These are phyloP conservation scores for Lagenaria siceraria DNA, from an alignment of 306 rosid genomes.

Conservation along the genomic window DNA sequence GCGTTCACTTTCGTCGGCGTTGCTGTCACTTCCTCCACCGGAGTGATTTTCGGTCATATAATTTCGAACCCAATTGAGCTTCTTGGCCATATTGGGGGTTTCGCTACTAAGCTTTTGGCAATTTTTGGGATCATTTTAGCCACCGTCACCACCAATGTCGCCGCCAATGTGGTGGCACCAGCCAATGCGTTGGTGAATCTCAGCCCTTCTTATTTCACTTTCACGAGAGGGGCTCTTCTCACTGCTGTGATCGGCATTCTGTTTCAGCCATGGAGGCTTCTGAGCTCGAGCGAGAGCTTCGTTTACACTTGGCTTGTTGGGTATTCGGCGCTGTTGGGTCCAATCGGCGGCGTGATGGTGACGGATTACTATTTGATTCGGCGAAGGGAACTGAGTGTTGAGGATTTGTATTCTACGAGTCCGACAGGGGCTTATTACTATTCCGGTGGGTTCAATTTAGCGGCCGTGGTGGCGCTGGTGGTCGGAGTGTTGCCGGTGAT, in stretches of 20 bases:
- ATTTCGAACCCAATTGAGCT: constrained; percentile 71
- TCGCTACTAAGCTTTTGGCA: constrained; percentile 42
- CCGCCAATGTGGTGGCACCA: constrained; percentile 93
- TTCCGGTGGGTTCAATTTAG: constrained; percentile 52
- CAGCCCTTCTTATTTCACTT: constrained; percentile 51
- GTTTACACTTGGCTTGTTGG: constrained; percentile 89
- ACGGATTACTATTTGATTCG: constrained; percentile 61
- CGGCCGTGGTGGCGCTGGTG: constrained; percentile 52
- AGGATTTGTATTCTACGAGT: constrained; percentile 54
- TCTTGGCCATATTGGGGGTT: constrained; percentile 63
- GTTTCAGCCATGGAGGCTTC: constrained; percentile 90
- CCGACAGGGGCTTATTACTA: constrained; percentile 52
- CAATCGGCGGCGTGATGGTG: constrained; percentile 63
- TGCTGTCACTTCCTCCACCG: constrained; percentile 75
- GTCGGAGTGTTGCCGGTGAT: constrained; percentile 60
- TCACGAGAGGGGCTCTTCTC: constrained; percentile 52
- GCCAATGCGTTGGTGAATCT: constrained; percentile 87
- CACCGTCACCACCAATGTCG: constrained; percentile 69
- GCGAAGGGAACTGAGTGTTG: constrained; percentile 20
- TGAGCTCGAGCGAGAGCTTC: constrained; percentile 81
- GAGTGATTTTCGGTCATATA: constrained; percentile 60
- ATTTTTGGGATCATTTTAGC: constrained; percentile 75
- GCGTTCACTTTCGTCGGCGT: constrained; percentile 74
- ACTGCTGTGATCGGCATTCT: constrained; percentile 74
- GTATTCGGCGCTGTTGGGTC: constrained; percentile 80